A percentile compares a stretch with the other conserved stretches of the same genome.
Conservation (phyloP, 1,284 basidiomycete genomes). For the Cystobasidium pallidum region DNA sequence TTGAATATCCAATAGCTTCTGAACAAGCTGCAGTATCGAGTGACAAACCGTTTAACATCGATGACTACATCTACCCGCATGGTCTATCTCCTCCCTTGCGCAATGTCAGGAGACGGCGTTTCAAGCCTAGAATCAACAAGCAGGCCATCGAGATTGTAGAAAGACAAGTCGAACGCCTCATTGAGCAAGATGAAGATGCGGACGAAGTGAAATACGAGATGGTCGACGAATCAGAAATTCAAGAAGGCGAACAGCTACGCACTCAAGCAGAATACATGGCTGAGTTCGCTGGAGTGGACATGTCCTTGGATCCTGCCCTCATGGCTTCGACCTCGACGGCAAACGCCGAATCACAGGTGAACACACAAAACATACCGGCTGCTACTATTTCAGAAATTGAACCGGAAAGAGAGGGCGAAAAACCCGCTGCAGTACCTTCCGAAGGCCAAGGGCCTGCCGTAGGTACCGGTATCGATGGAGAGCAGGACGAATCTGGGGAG, state of each 20-base stretch:
- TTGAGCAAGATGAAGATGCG: conserved; percentile 83
- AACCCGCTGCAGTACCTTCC: conserved; percentile 11
- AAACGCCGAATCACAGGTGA: neutral
- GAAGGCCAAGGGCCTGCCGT: neutral
- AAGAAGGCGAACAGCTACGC: conserved; percentile 40
- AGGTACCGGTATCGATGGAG: conserved; percentile 54
- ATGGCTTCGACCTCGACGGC: conserved; percentile 1
- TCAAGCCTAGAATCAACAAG: conserved; percentile 84
- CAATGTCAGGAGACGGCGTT: conserved; percentile 87
- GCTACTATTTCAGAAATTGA: conserved; percentile 45
- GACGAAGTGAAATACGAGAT: conserved; percentile 69
- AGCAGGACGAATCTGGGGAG: conserved; percentile 63
- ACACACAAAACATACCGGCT: conserved; percentile 23
- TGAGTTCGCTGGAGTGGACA: conserved; percentile 35
- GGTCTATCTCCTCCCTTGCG: conserved; percentile 92
- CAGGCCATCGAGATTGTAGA: conserved; percentile 96
- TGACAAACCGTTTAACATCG: conserved; percentile 69
- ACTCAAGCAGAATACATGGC: conserved; percentile 35
- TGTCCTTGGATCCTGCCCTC: conserved; percentile 38
- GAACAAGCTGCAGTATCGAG: conserved; percentile 62
- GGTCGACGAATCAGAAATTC: conserved; percentile 42
- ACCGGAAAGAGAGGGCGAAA: conserved; percentile 19
- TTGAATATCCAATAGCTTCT: conserved; percentile 73
- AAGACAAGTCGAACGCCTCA: conserved; percentile 88
- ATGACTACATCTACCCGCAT: conserved; percentile 97